Conservation (phyloP, 768 basidiomycete species). For the Mycena polygramma region DNA sequence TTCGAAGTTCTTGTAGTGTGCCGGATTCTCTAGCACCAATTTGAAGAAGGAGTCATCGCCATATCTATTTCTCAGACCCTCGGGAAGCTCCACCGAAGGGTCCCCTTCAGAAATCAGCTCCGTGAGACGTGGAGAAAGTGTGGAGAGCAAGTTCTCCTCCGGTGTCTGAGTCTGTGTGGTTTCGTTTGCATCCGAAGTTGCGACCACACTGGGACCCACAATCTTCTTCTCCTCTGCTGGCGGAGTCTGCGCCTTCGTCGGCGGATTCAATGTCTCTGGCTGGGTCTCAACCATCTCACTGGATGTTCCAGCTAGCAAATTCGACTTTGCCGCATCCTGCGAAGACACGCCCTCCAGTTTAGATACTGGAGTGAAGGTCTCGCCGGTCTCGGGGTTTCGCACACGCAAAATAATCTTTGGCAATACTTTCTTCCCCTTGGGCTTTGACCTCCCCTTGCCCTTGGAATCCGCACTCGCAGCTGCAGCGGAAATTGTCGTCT, state of each 20-base stretch:
- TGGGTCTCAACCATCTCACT: too few species aligned
- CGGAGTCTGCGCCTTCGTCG: too few species aligned
- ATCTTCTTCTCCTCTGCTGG: too few species aligned
- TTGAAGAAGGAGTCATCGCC: constrained; percentile 47
- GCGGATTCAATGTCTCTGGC: too few species aligned
- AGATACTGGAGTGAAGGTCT: neutral
- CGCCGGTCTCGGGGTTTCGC: neutral
- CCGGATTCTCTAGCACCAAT: constrained; percentile 39
- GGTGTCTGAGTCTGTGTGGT: constrained; percentile 3
- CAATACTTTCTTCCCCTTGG: neutral
- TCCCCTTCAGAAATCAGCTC: constrained; percentile 23
- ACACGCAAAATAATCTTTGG: constrained; percentile 23
- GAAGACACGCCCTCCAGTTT: constrained; percentile 14
- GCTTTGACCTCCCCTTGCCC: neutral
- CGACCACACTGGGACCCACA: too few species aligned
- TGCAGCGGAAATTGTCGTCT: neutral
- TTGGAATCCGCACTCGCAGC: neutral
- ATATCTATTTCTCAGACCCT: constrained; percentile 35
- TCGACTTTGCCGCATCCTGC: too few species aligned
- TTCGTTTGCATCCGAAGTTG: neutral
- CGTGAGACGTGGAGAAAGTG: neutral
- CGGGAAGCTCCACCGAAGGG: constrained; percentile 7
- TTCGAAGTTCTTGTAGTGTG: constrained; percentile 44
- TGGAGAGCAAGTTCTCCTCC: constrained; percentile 12
- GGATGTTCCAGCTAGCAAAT: too few species aligned